Conservation (phyloP, 805 yeast species). For the Saccharomycopsis sp. region DNA sequence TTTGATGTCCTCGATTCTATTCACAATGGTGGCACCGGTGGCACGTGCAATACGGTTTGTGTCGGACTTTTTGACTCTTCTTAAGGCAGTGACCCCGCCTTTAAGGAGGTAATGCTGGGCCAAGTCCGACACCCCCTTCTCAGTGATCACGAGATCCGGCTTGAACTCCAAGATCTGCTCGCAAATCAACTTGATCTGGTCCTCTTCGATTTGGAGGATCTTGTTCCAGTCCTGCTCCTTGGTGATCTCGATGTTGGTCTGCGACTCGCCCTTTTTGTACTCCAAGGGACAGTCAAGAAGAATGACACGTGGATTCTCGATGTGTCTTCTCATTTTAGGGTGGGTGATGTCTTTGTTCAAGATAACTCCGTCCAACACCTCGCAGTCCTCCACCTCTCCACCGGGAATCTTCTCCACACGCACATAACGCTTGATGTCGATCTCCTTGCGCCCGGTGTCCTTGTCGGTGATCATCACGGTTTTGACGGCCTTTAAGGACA, state of each 20-base stretch:
- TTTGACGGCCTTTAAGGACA: conserved; percentile 82
- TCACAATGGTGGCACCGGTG: conserved; percentile 95
- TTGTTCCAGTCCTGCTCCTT: conserved; percentile 96
- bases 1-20: conserved; percentile 88
- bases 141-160: conserved; percentile 94
- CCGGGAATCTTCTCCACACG: conserved; percentile 97
- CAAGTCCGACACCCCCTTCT: conserved; percentile 95
- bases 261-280: conserved; percentile 98
- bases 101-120: conserved; percentile 95
- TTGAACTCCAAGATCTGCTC: conserved; percentile 76
- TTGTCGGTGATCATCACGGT: conserved; percentile 62
- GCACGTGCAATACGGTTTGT: conserved; percentile 95
- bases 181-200: conserved; percentile 84
- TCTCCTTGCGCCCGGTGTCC: conserved; percentile 50
- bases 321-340: conserved; percentile 90
- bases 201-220: conserved; percentile 93
- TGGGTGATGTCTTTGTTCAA: conserved; percentile 97
- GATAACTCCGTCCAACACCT: conserved; percentile 84
- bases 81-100: conserved; percentile 85
- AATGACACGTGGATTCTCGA: conserved; percentile 83
- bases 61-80: conserved; percentile 94
- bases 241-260: conserved; percentile 94
- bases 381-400: conserved; percentile 88
- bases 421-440: conserved; percentile 88
- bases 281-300: conserved; percentile 94